phyloP scores from a whole-genome alignment of 1,139 yeast species.

The Diutina mesorugosa region DNA sequence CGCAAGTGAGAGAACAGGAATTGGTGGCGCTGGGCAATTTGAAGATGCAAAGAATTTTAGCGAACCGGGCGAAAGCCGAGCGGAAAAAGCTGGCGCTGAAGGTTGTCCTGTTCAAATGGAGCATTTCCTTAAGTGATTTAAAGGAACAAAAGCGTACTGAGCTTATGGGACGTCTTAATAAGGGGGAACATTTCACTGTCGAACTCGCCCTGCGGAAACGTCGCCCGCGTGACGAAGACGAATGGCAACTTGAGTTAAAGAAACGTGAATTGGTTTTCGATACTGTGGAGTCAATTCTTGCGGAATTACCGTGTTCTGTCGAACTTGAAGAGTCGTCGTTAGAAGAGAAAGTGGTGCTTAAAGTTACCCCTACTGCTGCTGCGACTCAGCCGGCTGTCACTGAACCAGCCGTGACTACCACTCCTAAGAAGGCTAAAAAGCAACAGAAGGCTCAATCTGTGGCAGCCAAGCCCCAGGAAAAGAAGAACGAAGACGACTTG shows the following conservation, averaged over 20 bases:
- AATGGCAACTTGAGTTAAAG: slow-evolving; percentile 16
- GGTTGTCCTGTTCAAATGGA: slow-evolving; percentile 23
- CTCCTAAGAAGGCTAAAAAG: background rate
- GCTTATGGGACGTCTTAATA: slow-evolving; percentile 17
- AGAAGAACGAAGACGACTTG: slow-evolving; percentile 18
- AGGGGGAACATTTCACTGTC: slow-evolving; percentile 22
- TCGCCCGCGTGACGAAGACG: slow-evolving; percentile 7
- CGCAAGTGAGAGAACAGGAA: slow-evolving; percentile 18
- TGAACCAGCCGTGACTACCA: slow-evolving; percentile 5
- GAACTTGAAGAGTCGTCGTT: slow-evolving; percentile 18
- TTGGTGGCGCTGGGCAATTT: slow-evolving; percentile 22
- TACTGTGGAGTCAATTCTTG: slow-evolving; percentile 14
- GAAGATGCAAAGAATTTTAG: slow-evolving; percentile 17
- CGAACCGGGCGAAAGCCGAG: slow-evolving; percentile 18
- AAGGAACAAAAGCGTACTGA: slow-evolving; percentile 24
- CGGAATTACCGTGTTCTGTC: slow-evolving; percentile 17
- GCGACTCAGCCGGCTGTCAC: background rate
- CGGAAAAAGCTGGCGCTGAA: slow-evolving; percentile 27
- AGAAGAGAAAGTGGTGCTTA: slow-evolving; percentile 10
- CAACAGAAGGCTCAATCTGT: background rate
- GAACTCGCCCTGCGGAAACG: background rate
- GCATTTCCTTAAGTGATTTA: slow-evolving; percentile 26
- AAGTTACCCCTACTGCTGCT: slow-evolving; percentile 7
- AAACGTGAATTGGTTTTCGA: slow-evolving; percentile 19
- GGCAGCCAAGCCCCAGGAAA: slow-evolving; percentile 4